Evolutionary conservation across 768 basidiomycete species (phyloP), one percentile per base, ranked within the genome.

Genomic region (Lentinula boryana): DNA sequence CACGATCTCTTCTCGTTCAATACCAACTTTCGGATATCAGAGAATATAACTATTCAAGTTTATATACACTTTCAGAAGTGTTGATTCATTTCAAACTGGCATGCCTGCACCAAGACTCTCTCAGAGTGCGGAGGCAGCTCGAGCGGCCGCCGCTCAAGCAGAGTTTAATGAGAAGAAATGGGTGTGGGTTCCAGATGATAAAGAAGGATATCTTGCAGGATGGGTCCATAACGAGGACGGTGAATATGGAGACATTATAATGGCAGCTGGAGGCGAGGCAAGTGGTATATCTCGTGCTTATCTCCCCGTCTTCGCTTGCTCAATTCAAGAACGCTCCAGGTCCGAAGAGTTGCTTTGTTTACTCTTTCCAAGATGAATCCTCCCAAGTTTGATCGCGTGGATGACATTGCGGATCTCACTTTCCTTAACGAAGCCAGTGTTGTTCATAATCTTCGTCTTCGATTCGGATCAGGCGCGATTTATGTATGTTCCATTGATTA

Each of bases 111-210:
- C 78, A 63, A 75, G 78, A 46, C 75, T 71, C 53, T 80, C 84
- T 44, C 81, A 80, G 61, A 80, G 76, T 63, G 80, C 79, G 50
- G 93, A 94, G 71, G 88, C 88, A 43, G 90, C 93, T 7, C 80
- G 88, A 58, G 88, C 86, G 16, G 93, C 93, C 21, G 94, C 93
- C 18, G 84, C 88, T n/a, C 92, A 95, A 70, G 93, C 93, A 9
- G 93, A 95, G 73, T 96, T 95, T 74, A 95, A 94, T 71, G 93
- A 94, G 81, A 97, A 95, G 88, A 92, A 88, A 78, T 96, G 95
- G 91, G 94, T 98, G 5, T 98, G 96, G 96, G 89, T 95, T 27
- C 93, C 94, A 2, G 95, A 98, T 72, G 84, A 88, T 61, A 85
- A 83, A 70, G 90, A 95, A 65, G 96, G 96, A 0, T 98, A 98